Percentiles rank a stretch among this genome's conserved stretches.
Conservation (phyloP, 768 basidiomycete genomes). For the Boletus patriciae region DNA sequence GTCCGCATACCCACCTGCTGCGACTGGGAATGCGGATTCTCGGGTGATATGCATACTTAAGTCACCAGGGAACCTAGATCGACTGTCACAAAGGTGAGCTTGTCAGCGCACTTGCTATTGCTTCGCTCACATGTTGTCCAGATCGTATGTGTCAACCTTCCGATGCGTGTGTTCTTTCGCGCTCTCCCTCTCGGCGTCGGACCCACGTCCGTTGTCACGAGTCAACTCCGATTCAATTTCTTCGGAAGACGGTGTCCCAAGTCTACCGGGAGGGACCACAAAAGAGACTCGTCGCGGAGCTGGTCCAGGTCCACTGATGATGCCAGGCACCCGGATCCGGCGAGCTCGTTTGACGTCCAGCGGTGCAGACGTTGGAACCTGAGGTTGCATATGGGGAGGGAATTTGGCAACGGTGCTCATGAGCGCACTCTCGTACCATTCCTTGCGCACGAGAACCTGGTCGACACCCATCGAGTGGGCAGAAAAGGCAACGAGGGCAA, state of each 20-base stretch:
- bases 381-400: constrained; percentile 45
- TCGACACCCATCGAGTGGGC: constrained; percentile 88
- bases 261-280: constrained; percentile 41
- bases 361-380: constrained; percentile 24
- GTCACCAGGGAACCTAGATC: too few species aligned
- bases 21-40: too few species aligned
- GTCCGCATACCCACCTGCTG: too few species aligned
- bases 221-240: constrained; percentile 66
- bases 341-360: constrained; percentile 27
- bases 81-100: too few species aligned
- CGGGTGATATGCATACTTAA: too few species aligned
- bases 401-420: constrained; percentile 57
- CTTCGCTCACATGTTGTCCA: too few species aligned
- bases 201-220: constrained; percentile 55
- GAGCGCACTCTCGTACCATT: constrained; percentile 79
- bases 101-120: too few species aligned
- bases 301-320: constrained; percentile 24
- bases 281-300: constrained; percentile 14
- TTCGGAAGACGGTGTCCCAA: constrained; percentile 72
- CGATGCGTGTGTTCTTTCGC: constrained; percentile 39
- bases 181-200: constrained; percentile 52
- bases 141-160: too few species aligned
- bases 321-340: constrained; percentile 31
- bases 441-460: constrained; percentile 81
- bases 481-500: constrained; percentile 82